Base-by-base conservation (phyloP, 208 protist species). In the Strigomonas culicis region DNA sequence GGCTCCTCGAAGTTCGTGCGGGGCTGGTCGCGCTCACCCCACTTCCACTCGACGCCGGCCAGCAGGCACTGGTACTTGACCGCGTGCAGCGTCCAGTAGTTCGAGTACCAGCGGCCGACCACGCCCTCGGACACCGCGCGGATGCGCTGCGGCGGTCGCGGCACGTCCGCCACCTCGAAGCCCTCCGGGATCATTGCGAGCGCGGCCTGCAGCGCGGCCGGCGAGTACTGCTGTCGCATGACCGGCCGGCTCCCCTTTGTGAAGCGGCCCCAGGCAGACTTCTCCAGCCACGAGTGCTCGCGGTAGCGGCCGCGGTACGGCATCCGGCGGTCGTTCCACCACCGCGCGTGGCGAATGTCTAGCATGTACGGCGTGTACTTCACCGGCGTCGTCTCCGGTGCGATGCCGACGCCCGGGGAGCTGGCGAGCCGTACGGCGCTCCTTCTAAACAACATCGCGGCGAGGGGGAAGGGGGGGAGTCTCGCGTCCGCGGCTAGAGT, bases 81-180 rank as follows among this genome's bases (percentile, higher is more conserved):
- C 3, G 87, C 88, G 68, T 96, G 87, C 69, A 96, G 68, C 1
- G 90, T 96, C 88, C 90, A 96, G 80, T 88, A 96, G 75, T 96
- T 96, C 34, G 77, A 92, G 73, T 92, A 96, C 90, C 90, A 96
- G 22, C 88, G 83, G 11, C 88, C 87, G 0, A 96, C 90, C 15
- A 96, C 76, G 30, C 90, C 90, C 62, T 96, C 87, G 3, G 90
- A 93, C 64, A 90, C 82, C 8, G 87, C 86, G 0, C 74, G 78
- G 44, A 96, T 90, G 41, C 90, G 85, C 75, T 94, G 87, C 50
- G 90, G 90, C 11, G 90, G 90, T 0, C 87, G 85, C 1, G 85
- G 84, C 7, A 96, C 90, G 65, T 96, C 86, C 4, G 81, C 74
- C 15, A 83, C 82, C 55, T 86, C 77, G 66, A 96, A 96, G 36